Evolutionary conservation across 2,329 filamentous ascomycete genomes (phyloP), one percentile per base, ranked within the genome.

Genomic region (Chaetomium sp.): DNA sequence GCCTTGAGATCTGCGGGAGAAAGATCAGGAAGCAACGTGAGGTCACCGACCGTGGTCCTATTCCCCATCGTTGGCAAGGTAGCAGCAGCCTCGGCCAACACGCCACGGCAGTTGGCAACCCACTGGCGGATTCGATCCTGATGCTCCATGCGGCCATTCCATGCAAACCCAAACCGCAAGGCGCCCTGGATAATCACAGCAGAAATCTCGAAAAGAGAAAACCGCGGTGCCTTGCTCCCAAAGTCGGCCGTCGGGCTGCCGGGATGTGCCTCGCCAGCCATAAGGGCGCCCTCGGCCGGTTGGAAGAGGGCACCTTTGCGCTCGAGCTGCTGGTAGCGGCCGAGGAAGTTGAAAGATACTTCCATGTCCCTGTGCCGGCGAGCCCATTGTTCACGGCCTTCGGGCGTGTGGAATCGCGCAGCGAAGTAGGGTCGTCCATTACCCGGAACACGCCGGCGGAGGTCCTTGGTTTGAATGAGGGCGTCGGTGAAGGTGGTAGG

Each of bases 141-240:
- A 66, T 83, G 79, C 10, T 72, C 70, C 79, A 83, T 83, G 33
- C 76, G 72, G 16, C 76, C 75, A 68, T 83, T 84, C 72, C 81
- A 83, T 0, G 81, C 80, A 69, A 84, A 84, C 0, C 78, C 79
- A 59, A 84, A 80, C 9, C 80, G 78, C 27, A 84, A 74, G 16
- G 73, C 73, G 0, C 79, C 81, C 58, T 78, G 75, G 16, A 79
- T 78, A 3, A 83, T 77, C 60, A 82, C 78, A 0, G 82, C 82
- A 0, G 81, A 81, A 45, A 84, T 81, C 66, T 85, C 83, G 63
- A 85, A 81, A 0, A 85, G 74, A 4, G 78, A 80, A 65, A 70
- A 72, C 4, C 69, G 69, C 21, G 29, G 58, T 6, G 69, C 65
- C 27, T 16, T n/a, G 7, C 13, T 27, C 3, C 59, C 70, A 54